Conservation (phyloP, 805 yeast genomes). For the Barnettozyma salicaria region DNA sequence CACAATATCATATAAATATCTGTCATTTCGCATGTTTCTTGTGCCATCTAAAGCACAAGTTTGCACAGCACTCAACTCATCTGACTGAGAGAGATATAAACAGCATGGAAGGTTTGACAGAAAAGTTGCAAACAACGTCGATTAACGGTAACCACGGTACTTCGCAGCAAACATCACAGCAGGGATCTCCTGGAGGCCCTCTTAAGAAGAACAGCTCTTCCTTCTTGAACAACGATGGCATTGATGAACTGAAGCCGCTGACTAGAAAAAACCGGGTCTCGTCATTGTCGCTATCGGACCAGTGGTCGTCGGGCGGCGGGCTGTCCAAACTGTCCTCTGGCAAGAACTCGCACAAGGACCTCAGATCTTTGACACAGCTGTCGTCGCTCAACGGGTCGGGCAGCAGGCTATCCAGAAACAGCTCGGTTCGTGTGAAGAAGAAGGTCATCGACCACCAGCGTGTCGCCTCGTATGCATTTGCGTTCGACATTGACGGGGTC, state of each 20-base stretch:
- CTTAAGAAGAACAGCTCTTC: slow-evolving; percentile 42
- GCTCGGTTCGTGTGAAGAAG: slow-evolving; percentile 37
- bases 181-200: slow-evolving; percentile 4
- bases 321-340: slow-evolving; percentile 26
- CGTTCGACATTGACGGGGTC: slow-evolving; percentile 92
- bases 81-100: too few species aligned
- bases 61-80: too few species aligned
- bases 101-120: slow-evolving; percentile 2
- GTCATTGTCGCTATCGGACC: slow-evolving; percentile 64
- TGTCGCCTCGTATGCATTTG: slow-evolving; percentile 81
- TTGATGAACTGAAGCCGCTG: slow-evolving; percentile 58
- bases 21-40: too few species aligned
- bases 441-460: slow-evolving; percentile 59
- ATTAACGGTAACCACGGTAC: neutral
- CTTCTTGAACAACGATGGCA: slow-evolving; percentile 67
- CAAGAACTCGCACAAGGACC: slow-evolving; percentile 25
- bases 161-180: neutral
- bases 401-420: slow-evolving; percentile 18
- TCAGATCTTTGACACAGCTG: slow-evolving; percentile 25
- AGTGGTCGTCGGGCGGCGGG: slow-evolving; percentile 47
- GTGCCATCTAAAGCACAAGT: too few species aligned
- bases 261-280: slow-evolving; percentile 58
- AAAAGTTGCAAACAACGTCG: neutral
- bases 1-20: too few species aligned
- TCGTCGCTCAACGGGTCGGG: slow-evolving; percentile 7